Conservation (phyloP, 2,329 filamentous ascomycete species). For the Chlorencoelia australis region DNA sequence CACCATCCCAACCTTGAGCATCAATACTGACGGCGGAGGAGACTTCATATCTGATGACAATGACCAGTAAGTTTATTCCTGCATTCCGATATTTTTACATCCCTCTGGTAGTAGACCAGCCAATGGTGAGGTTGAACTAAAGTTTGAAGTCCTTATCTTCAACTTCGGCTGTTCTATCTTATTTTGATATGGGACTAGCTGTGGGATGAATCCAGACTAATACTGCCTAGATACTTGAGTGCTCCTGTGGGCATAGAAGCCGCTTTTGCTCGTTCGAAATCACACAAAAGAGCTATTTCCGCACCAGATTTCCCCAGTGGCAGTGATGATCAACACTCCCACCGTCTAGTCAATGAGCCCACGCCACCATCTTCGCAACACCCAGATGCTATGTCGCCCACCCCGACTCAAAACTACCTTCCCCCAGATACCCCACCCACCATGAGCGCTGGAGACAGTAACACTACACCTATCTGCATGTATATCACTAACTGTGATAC, state of each 20-base stretch:
- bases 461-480: constrained; percentile 34
- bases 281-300: constrained; percentile 5
- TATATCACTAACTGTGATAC: constrained; percentile 49
- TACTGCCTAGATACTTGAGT: no score
- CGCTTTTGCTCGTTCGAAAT: no score
- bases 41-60: constrained; percentile 4
- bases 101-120: no score
- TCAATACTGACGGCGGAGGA: constrained; percentile 17
- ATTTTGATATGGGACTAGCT: no score
- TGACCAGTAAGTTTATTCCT: constrained; percentile 14
- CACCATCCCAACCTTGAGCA: constrained; percentile 14
- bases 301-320: constrained; percentile 4
- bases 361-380: constrained; percentile 22
- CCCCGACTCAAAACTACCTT: constrained; percentile 8
- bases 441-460: constrained; percentile 7
- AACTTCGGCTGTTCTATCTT: no score
- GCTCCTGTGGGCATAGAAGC: no score
- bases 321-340: background rate
- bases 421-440: constrained; percentile 19
- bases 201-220: no score
- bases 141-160: no score
- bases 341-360: constrained; percentile 15
- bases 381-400: constrained; percentile 17
- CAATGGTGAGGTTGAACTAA: no score
- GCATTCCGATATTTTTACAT: background rate